Base-by-base conservation (phyloP, 768 basidiomycete genomes). In the Kwoniella dejecticola region DNA sequence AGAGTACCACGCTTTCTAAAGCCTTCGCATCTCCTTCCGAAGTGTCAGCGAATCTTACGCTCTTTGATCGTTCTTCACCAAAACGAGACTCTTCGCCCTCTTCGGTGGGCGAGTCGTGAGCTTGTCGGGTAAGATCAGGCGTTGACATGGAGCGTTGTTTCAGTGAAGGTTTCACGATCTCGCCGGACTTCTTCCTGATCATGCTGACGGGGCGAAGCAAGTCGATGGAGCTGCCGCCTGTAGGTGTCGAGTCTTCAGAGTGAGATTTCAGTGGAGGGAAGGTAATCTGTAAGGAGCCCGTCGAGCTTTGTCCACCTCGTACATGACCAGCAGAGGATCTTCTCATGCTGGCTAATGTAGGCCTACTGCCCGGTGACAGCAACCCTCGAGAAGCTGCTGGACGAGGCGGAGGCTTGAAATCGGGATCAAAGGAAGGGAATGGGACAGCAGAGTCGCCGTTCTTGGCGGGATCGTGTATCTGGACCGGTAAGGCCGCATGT, bases 1-100 rank as follows among this genome's bases (percentile, higher is more conserved):
- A 98, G 41, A 93, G 83, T 77, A 93, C 92, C 60, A 98, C 90
- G 63, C 90, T 90, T 78, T 96, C 95, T 50, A 97, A 84, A 72
- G 90, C 85, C 6, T 86, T 79, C 77, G 91, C 89, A n/a, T 71
- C 69, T 12, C 58, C 66, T 6, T 71, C 74, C 30, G 69, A 62
- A 4, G 63, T 57, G 36, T 69, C 76, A 11, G 77, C 77, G 64
- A 99, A 99, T 68, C 95, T 90, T 10, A 99, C 95, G 19, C 85
- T 86, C 77, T 95, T 94, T 66, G 84, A 80, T 38, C 83, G 82
- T 29, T 78, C 75, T 21, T 69, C 70, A 11, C 64, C 60, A 40
- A 71, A 70, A 5, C 69, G 54, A 48, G 50, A 27, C 5, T 31
- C 26, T 12, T 60, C 65, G 17, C 26, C 30, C 11, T 68, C 72